phyloP scores from a whole-genome alignment of 768 basidiomycete genomes.

The Boletus pseudopeckii region DNA sequence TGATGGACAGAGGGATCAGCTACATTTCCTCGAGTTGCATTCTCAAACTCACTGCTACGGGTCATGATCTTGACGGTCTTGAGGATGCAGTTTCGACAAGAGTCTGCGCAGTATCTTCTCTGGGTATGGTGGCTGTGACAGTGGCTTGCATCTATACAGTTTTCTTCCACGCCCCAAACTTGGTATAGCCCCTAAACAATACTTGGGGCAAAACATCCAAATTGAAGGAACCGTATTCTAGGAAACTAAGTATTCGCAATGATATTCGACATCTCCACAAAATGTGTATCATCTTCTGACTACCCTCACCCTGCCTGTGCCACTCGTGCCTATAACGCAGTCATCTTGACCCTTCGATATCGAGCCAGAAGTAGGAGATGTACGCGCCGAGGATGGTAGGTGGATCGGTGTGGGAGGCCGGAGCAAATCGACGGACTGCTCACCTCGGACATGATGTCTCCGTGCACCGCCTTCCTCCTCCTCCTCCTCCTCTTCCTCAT shows the following conservation, averaged over 20 bases:
- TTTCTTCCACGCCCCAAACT: conserved; percentile 28
- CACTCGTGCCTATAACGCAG: conserved; percentile 22
- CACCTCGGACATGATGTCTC: conserved; percentile 33
- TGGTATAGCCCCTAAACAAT: conserved; percentile 10
- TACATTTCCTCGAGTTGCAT: neutral
- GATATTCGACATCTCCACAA: conserved; percentile 15
- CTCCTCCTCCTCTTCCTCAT: conserved; percentile 49
- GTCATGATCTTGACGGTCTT: conserved; percentile 67
- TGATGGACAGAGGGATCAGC: conserved; percentile 32
- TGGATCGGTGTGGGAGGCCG: conserved; percentile 39
- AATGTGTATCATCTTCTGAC: conserved; percentile 42
- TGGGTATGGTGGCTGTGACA: conserved; percentile 41
- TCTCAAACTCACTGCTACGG: conserved; percentile 61
- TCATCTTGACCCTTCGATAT: conserved; percentile 43
- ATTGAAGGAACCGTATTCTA: no score
- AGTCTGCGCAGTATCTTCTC: conserved; percentile 15
- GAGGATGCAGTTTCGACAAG: conserved; percentile 32
- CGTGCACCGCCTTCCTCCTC: conserved; percentile 26
- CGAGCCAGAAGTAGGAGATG: conserved; percentile 50
- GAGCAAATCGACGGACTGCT: conserved; percentile 36
- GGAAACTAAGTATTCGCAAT: conserved; percentile 6
- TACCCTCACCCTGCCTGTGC: conserved; percentile 47
- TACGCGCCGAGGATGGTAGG: conserved; percentile 44
- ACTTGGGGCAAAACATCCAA: neutral
- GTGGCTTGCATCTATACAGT: conserved; percentile 65